Evolutionary conservation across 2,329 filamentous ascomycete species (phyloP).

Genomic region (Dendrostoma leiphaemia): DNA sequence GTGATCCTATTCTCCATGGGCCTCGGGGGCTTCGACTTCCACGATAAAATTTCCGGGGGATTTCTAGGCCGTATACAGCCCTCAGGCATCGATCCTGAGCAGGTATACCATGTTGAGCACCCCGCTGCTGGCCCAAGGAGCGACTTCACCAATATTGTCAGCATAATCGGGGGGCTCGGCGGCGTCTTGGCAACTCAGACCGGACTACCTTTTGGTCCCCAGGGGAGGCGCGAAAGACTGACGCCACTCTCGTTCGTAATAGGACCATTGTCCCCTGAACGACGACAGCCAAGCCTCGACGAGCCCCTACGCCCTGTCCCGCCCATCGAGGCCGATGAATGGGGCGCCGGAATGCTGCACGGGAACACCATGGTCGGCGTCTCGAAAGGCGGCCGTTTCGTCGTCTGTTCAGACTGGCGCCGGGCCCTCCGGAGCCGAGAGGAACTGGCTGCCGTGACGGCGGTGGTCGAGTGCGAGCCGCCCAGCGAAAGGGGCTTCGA

Average conservation of each 20-base stretch:
- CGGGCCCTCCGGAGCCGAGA: slow-evolving; percentile 30
- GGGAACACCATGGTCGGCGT: slow-evolving; percentile 41
- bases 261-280: background rate
- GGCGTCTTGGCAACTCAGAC: no score
- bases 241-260: slow-evolving; percentile 16
- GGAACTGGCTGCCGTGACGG: slow-evolving; percentile 26
- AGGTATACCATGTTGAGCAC: slow-evolving; percentile 21
- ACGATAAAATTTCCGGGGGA: slow-evolving; percentile 36
- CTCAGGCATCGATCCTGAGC: slow-evolving; percentile 29
- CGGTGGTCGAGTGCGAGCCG: slow-evolving; percentile 39
- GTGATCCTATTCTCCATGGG: slow-evolving; percentile 44
- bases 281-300: no score
- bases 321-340: slow-evolving; percentile 38
- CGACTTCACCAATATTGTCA: background rate
- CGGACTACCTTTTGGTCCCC: background rate
- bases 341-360: slow-evolving; percentile 43
- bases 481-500: slow-evolving; percentile 40
- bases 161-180: no score
- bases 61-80: slow-evolving; percentile 30
- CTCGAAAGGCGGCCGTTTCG: slow-evolving; percentile 39
- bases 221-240: slow-evolving; percentile 21
- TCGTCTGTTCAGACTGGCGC: slow-evolving; percentile 43
- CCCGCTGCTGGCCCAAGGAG: slow-evolving; percentile 3
- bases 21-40: slow-evolving; percentile 37
- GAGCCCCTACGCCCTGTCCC: slow-evolving; percentile 27